phyloP scores from a whole-genome alignment of 2,329 filamentous ascomycete species.

The Epichloe sibirici region DNA sequence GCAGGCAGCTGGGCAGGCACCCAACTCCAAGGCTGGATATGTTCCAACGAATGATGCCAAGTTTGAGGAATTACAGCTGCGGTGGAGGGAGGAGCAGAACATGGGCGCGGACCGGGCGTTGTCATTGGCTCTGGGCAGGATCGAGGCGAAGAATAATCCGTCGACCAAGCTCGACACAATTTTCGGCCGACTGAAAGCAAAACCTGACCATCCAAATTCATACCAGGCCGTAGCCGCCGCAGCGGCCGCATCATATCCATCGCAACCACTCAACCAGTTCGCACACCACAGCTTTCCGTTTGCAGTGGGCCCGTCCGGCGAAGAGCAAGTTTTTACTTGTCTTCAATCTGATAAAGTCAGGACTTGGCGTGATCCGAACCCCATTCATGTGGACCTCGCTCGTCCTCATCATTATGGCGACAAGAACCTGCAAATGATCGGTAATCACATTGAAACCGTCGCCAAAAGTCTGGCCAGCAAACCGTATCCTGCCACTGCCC shows the following conservation, averaged over 20 bases:
- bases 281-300: constrained; percentile 17
- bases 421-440: constrained; percentile 28
- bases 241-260: not conserved
- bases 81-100: constrained; percentile 35
- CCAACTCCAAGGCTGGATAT: constrained; percentile 18
- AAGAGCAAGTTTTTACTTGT: constrained; percentile 29
- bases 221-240: constrained; percentile 4
- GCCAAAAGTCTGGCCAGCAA: constrained; percentile 30
- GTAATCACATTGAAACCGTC: constrained; percentile 29
- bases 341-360: constrained; percentile 32
- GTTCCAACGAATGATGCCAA: constrained; percentile 28
- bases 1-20: constrained; percentile 9
- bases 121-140: constrained; percentile 30
- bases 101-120: constrained; percentile 31
- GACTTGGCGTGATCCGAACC: constrained; percentile 30
- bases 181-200: constrained; percentile 22
- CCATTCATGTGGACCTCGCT: constrained; percentile 21
- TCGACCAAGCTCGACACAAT: constrained; percentile 28
- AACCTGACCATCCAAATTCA: not conserved
- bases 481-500: constrained; percentile 36
- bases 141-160: constrained; percentile 25
- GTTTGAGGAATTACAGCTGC: constrained; percentile 35
- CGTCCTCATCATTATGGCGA: constrained; percentile 30
- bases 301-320: constrained; percentile 21
- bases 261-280: not conserved